Evolutionary conservation across 1,284 basidiomycete species (phyloP).

Genomic region (Schizophyllum commune): DNA sequence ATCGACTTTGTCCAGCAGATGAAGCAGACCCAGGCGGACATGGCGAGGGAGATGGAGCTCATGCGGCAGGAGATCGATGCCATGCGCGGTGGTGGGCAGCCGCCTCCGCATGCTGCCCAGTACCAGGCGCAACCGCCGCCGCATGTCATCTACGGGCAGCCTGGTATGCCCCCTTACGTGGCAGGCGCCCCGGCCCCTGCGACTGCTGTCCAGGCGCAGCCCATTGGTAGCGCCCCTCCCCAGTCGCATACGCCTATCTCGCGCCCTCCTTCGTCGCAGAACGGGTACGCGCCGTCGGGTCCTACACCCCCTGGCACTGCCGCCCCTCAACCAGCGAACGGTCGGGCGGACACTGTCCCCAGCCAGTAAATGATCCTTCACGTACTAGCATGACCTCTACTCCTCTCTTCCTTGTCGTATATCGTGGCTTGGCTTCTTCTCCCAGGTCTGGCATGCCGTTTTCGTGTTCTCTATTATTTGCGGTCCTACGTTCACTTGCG

Average conservation of each 20-base stretch:
- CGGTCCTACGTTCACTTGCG: neutral
- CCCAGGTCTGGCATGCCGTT: neutral
- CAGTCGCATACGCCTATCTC: neutral
- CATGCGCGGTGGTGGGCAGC: conserved; percentile 48
- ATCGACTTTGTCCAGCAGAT: conserved; percentile 81
- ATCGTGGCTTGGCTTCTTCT: neutral
- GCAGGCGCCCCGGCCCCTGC: too few relatives aligned
- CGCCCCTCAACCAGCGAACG: neutral
- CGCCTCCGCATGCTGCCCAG: conserved; percentile 10
- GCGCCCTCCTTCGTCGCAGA: neutral
- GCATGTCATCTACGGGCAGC: neutral
- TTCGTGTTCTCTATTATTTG: neutral
- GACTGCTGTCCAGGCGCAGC: neutral
- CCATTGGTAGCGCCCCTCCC: neutral
- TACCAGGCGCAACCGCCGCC: neutral
- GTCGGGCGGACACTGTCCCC: neutral
- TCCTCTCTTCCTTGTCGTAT: neutral
- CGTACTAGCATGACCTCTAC: neutral
- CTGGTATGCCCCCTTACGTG: neutral
- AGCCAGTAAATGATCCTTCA: neutral
- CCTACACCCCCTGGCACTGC: neutral
- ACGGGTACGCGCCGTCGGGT: neutral
- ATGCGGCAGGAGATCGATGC: conserved; percentile 69
- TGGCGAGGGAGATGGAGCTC: conserved; percentile 71
- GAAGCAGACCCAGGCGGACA: conserved; percentile 69